Conservation (phyloP, 257 asterid genomes). For the Galeopsis tetrahit region DNA sequence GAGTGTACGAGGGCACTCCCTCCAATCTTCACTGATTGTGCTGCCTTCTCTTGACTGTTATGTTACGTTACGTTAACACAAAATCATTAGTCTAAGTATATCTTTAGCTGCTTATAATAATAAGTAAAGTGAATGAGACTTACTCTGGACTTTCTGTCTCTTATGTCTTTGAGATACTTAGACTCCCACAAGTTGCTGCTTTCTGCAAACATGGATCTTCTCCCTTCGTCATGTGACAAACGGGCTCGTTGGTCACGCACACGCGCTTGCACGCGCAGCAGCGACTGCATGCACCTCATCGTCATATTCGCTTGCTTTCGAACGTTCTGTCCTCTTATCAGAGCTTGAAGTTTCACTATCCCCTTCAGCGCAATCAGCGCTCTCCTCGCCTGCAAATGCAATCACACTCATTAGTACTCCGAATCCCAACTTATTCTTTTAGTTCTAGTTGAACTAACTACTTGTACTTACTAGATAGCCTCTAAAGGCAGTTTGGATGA, state of each 20-base stretch:
- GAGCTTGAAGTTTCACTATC: conserved; percentile 89
- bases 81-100: neutral
- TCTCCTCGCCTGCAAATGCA: conserved; percentile 70
- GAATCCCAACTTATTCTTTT: neutral
- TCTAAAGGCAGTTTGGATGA: conserved; percentile 85
- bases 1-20: conserved; percentile 72
- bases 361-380: conserved; percentile 90
- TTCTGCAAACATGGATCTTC: conserved; percentile 81
- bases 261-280: conserved; percentile 88
- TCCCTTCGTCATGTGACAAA: conserved; percentile 71
- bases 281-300: conserved; percentile 88
- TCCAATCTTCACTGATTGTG: conserved; percentile 67
- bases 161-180: conserved; percentile 56
- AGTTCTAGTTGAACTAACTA: neutral
- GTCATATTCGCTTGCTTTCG: conserved; percentile 90
- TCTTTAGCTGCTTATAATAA: neutral
- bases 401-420: neutral
- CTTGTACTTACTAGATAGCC: conserved; percentile 61
- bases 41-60: conserved; percentile 75
- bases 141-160: conserved; percentile 69
- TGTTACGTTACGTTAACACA: conserved; percentile 29
- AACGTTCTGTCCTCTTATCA: conserved; percentile 90
- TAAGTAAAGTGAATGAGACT: conserved; percentile 6
- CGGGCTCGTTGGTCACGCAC: conserved; percentile 83
- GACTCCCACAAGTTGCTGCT: conserved; percentile 69